Evolutionary conservation across 2,329 filamentous ascomycete genomes (phyloP).

Genomic region (Colletotrichum godetiae): DNA sequence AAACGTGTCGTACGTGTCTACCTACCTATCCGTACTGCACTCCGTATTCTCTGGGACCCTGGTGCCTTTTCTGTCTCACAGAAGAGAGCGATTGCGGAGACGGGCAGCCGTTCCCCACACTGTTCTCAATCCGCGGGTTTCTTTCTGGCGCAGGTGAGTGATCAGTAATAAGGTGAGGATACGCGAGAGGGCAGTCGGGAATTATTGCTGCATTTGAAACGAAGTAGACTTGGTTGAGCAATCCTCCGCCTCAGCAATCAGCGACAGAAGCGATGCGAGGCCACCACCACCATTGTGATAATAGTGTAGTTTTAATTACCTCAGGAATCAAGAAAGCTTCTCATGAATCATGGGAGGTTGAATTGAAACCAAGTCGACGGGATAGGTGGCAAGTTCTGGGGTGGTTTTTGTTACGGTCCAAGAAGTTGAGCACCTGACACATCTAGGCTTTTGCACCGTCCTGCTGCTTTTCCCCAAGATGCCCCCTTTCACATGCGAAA

Average conservation of each 20-base stretch:
- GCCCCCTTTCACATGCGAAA: conserved; percentile 29
- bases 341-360: conserved; percentile 31
- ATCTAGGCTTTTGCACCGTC: not conserved
- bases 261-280: not conserved
- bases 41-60: not conserved
- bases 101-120: not conserved
- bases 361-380: conserved; percentile 22
- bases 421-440: conserved; percentile 11
- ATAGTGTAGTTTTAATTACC: not conserved
- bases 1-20: too few relatives aligned
- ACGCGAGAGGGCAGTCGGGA: conserved; percentile 18
- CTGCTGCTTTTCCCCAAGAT: not conserved
- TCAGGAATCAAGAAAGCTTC: not conserved
- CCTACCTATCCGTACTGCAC: not conserved
- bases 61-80: conserved; percentile 20
- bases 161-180: not conserved
- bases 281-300: not conserved
- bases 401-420: not conserved
- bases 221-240: not conserved
- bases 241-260: not conserved
- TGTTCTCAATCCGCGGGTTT: not conserved
- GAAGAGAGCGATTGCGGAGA: conserved; percentile 15
- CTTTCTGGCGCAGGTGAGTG: not conserved
- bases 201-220: conserved; percentile 33
- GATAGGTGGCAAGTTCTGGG: conserved; percentile 15